These are phyloP conservation scores for Coprinopsis marcescibilis DNA, from an alignment of 768 basidiomycete genomes.

Conservation along the genomic window DNA sequence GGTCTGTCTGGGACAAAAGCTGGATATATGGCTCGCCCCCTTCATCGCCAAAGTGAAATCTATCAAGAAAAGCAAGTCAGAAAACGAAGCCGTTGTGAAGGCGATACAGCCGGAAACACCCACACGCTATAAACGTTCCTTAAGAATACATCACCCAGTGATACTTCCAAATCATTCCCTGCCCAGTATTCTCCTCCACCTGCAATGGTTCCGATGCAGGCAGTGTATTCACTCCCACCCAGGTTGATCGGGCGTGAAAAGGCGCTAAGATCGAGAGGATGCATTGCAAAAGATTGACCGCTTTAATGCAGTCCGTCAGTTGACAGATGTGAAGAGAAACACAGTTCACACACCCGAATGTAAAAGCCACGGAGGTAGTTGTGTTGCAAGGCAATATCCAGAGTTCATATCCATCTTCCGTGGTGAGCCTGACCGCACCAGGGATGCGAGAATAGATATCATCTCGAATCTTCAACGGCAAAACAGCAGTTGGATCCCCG, in stretches of 20 bases:
- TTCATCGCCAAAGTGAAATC: conserved; percentile 9
- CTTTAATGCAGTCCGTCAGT: too few species aligned
- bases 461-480: not conserved
- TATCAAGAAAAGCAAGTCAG: not conserved
- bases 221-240: conserved; percentile 28
- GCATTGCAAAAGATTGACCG: conserved; percentile 29
- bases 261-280: conserved; percentile 38
- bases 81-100: not conserved
- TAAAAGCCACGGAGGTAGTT: conserved; percentile 27
- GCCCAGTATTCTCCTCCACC: conserved; percentile 21
- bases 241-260: conserved; percentile 20
- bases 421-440: conserved; percentile 10
- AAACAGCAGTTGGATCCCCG: not conserved
- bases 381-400: conserved; percentile 38
- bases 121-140: conserved; percentile 12
- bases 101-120: not conserved
- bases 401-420: conserved; percentile 13
- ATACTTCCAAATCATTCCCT: conserved; percentile 19
- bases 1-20: conserved; percentile 5
- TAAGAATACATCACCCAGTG: conserved; percentile 9
- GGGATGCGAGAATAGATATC: conserved; percentile 28
- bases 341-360: conserved; percentile 33
- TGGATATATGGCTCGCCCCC: conserved; percentile 10
- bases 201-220: conserved; percentile 30
- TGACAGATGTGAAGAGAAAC: conserved; percentile 18